Evolutionary conservation across 331 rosid species (phyloP), one percentile per base, ranked within the genome.

Genomic region (Dryas integrifolia): DNA sequence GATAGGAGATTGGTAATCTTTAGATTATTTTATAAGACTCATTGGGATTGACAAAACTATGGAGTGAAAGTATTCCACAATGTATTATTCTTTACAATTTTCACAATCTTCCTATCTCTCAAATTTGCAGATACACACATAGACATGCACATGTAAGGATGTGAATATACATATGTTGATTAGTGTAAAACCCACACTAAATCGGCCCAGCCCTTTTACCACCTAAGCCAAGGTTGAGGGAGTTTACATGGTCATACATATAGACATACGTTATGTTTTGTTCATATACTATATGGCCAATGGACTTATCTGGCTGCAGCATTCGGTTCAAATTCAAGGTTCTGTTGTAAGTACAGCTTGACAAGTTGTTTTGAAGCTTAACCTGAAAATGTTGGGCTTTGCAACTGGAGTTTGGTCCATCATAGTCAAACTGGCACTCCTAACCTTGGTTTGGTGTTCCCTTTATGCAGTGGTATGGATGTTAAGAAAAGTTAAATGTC

Each of bases 361-460:
- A 55, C 5, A 56, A 44, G 53, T 70, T 40, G 55, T 70, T n/a
- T 70, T 56, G 12, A 56, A 24, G 44, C 26, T 48, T 67, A 47
- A 48, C 44, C 71, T 3, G 30, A 55, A 56, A 24, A 24, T 13
- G 3, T 43, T 55, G 75, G 74, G 53, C 3, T 43, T 64, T 64
- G 52, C 52, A 41, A 70, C 55, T 21, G 53, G 65, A 70, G 75
- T 56, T 39, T 44, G 55, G 63, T 43, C 65, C 2, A 7, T 64
- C 35, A 52, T 65, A 10, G 53, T 56, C 18, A 56, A 69, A 43
- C 8, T 55, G 56, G 16, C 44, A 56, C 44, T 56, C 14, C n/a
- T 57, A 57, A 70, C 13, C n/a, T 24, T 18, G 40, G 50, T 69
- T 3, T 41, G 49, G 44, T 70, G 44, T 7, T 43, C 16, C 53